Evolutionary conservation across 2,329 filamentous ascomycete genomes (phyloP), one percentile per base, ranked within the genome.

Genomic region (Ramularia endophylla): DNA sequence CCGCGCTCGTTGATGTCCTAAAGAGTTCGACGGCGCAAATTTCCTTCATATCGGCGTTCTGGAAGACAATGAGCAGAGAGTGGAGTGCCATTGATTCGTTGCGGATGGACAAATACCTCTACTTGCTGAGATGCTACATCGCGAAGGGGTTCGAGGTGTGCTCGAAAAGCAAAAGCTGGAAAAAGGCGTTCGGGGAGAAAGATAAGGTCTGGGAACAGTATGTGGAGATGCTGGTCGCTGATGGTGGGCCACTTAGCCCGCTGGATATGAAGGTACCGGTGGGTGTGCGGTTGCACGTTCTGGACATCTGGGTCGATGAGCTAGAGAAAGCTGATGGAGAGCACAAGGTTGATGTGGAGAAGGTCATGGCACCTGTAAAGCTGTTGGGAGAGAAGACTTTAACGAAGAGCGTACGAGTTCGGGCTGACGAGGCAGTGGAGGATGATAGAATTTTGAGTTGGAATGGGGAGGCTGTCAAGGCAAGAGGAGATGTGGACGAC

Each of bases 301-400:
- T 94, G 49, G 92, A 98, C 68, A 76, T 97, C 40, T 97, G 85
- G 79, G 76, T 94, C 7, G 92, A 97, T 63, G 89, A 95, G 72
- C 65, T 89, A 55, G 85, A 89, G 64, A 82, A 81, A 58, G 77
- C 80, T 25, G 77, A 80, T 39, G 70, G 76, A 27, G 57, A 63
- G 29, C 56, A 64, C 46, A 60, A 38, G 18, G 53, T 62, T 40
- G 61, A 59, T 28, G 55, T 83, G 17, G 66, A 72, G 41, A 60
- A 57, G 22, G 48, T 86, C 38, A 68, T 80, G 18, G 63, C 63
- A 46, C 68, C 81, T 25, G 68, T 86, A 22, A 71, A 75, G 60
- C 69, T 60, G 35, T 62, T 87, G 57, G 69, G 70, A 34, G 67
- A 69, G 52, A 65, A 71, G 42, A 80, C 76, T 29, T 75, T 77